Evolutionary conservation across 169 alveolate species (phyloP).

Genomic region (Cryptosporidium ryanae): DNA sequence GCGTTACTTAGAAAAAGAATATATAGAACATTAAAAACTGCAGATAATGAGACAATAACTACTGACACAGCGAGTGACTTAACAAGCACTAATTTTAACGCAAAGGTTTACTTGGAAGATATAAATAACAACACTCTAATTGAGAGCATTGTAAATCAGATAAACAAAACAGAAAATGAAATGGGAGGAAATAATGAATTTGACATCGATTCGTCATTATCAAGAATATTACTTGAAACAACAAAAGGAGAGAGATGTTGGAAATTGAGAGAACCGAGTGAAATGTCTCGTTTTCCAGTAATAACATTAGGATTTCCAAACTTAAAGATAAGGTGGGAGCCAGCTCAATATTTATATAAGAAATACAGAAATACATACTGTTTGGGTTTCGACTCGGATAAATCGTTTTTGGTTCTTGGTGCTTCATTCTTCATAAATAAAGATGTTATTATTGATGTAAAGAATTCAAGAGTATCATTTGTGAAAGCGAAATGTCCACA

Average conservation of each 20-base stretch:
- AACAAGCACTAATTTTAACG: constrained; percentile 2
- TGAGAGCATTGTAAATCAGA: not conserved
- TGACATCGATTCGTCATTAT: constrained; percentile 46
- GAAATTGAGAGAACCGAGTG: constrained; percentile 40
- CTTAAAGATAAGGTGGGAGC: constrained; percentile 50
- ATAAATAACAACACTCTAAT: not conserved
- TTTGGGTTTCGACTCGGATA: constrained; percentile 70
- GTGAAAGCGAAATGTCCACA: constrained; percentile 54
- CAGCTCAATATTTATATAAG: constrained; percentile 54
- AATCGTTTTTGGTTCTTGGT: constrained; percentile 49
- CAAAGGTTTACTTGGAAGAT: constrained; percentile 45
- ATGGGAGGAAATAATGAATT: not conserved
- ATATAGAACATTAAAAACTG: constrained; percentile 6
- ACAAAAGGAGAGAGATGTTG: constrained; percentile 65
- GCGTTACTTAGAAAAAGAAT: constrained; percentile 57
- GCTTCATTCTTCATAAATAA: constrained; percentile 67
- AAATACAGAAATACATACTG: constrained; percentile 70
- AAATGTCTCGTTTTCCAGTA: constrained; percentile 65
- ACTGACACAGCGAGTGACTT: not conserved
- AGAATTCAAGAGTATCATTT: constrained; percentile 66
- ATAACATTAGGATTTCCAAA: constrained; percentile 55
- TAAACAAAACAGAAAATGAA: not conserved
- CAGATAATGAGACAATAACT: not conserved
- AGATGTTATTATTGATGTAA: constrained; percentile 54
- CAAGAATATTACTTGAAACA: constrained; percentile 69